Evolutionary conservation across 192 early-diverging fungal genomes (phyloP).

Genomic region (Coemansia sp.): DNA sequence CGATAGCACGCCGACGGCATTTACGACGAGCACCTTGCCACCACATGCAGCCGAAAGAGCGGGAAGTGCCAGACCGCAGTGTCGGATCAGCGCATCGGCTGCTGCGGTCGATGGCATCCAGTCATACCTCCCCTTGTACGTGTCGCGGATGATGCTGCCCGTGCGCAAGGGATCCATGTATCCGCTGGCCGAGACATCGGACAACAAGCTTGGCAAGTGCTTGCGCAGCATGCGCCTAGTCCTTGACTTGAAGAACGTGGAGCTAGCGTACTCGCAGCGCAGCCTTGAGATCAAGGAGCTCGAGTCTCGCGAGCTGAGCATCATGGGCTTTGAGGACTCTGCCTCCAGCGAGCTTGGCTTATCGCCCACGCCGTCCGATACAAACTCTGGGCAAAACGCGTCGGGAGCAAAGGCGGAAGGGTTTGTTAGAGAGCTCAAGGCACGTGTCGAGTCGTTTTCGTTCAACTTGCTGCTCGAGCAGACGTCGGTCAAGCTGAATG

Average conservation of each 20-base stretch:
- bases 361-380: conserved; percentile 49
- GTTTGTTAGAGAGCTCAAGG: conserved; percentile 50
- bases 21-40: conserved; percentile 8
- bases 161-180: conserved; percentile 57
- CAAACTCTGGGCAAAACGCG: not conserved
- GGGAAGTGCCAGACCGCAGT: conserved; percentile 23
- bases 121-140: conserved; percentile 49
- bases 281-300: conserved; percentile 57
- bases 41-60: conserved; percentile 6
- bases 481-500: conserved; percentile 38
- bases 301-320: conserved; percentile 43
- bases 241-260: conserved; percentile 48
- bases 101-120: conserved; percentile 42
- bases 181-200: conserved; percentile 48
- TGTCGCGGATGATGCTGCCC: conserved; percentile 58
- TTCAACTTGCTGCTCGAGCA: conserved; percentile 52
- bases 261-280: conserved; percentile 55
- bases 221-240: conserved; percentile 55
- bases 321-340: conserved; percentile 26
- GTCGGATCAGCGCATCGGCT: conserved; percentile 44
- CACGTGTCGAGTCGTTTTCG: conserved; percentile 51
- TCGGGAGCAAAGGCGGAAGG: conserved; percentile 53
- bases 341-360: conserved; percentile 11
- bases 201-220: conserved; percentile 56
- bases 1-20: conserved; percentile 4